A percentile compares a stretch with the other conserved stretches of the same genome.
phyloP scores from a whole-genome alignment of 83 land plant species.

The Thuja plicata region DNA sequence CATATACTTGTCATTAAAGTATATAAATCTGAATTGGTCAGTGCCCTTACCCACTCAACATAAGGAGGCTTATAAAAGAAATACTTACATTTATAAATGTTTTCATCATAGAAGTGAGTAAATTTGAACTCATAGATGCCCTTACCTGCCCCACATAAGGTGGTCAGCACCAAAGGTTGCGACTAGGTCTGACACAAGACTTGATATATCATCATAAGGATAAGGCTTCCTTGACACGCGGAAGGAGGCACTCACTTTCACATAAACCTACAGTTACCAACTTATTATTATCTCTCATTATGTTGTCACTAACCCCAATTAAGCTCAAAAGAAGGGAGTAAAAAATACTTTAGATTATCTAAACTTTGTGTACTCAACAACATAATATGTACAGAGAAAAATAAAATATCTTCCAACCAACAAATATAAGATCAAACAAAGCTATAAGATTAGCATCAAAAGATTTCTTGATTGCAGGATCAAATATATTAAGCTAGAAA shows the following conservation, averaged over 20 bases:
- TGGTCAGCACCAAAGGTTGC: slow-evolving; percentile 63
- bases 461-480: neutral
- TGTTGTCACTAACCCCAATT: neutral
- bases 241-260: slow-evolving; percentile 88
- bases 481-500: neutral
- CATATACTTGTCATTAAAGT: neutral
- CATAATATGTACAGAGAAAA: neutral
- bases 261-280: slow-evolving; percentile 58
- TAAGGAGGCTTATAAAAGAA: neutral
- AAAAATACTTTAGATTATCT: neutral
- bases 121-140: neutral
- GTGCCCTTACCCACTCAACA: neutral
- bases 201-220: slow-evolving; percentile 73
- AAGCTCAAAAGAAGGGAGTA: neutral
- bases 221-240: slow-evolving; percentile 68
- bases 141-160: slow-evolving; percentile 91
- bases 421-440: neutral
- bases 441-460: neutral
- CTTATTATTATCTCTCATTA: neutral
- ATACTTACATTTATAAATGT: neutral
- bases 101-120: neutral
- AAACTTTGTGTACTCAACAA: neutral
- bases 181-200: slow-evolving; percentile 47
- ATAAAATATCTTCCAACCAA: neutral
- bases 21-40: neutral